phyloP scores from a whole-genome alignment of 345 rosid species.

The Brassica cretica region DNA sequence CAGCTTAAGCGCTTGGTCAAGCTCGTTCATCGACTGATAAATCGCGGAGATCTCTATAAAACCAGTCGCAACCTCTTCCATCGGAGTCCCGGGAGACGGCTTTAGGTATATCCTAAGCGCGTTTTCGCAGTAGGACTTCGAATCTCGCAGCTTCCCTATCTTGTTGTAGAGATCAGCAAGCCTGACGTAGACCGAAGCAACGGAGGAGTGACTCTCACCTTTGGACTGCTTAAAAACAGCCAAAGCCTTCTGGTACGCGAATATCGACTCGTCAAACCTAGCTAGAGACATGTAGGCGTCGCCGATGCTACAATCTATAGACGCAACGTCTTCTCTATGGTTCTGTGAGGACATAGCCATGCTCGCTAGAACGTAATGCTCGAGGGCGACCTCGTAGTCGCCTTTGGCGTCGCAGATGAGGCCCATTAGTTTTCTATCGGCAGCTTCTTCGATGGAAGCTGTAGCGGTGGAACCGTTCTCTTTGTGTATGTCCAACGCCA shows the following conservation, averaged over 20 bases:
- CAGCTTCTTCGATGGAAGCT: constrained; percentile 74
- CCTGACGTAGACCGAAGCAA: constrained; percentile 82
- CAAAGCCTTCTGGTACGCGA: constrained; percentile 84
- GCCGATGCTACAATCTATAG: constrained; percentile 85
- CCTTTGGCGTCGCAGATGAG: constrained; percentile 76
- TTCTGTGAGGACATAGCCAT: constrained; percentile 80
- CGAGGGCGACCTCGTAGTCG: constrained; percentile 78
- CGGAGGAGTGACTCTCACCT: constrained; percentile 83
- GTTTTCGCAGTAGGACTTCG: constrained; percentile 79
- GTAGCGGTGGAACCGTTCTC: constrained; percentile 55
- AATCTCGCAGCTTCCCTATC: constrained; percentile 74
- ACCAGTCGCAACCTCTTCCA: constrained; percentile 81
- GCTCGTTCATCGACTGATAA: constrained; percentile 77
- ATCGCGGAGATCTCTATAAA: constrained; percentile 81
- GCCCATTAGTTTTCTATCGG: constrained; percentile 87
- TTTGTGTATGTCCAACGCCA: constrained; percentile 75
- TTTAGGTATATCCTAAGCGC: constrained; percentile 68
- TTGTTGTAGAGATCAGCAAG: constrained; percentile 84
- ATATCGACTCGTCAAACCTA: constrained; percentile 83
- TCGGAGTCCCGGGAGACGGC: constrained; percentile 54
- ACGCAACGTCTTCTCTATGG: constrained; percentile 67
- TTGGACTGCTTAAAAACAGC: constrained; percentile 67
- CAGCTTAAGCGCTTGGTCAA: constrained; percentile 62
- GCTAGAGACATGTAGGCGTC: constrained; percentile 84
- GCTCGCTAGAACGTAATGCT: constrained; percentile 84